These are phyloP conservation scores for Balakata baccata DNA, from an alignment of 345 rosid genomes.

Conservation along the genomic window DNA sequence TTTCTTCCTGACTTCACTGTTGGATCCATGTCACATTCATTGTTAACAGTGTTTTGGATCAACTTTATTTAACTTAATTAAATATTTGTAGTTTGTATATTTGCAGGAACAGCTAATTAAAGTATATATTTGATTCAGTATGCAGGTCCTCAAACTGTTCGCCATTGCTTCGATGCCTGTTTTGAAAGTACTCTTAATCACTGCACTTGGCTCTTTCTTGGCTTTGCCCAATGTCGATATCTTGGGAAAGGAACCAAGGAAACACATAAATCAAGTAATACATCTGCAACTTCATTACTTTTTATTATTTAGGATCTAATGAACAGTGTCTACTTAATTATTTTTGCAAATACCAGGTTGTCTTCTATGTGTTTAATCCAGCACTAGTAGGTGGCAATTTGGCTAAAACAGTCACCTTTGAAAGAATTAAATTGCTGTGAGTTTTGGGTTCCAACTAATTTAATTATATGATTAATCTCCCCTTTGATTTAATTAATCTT, in stretches of 20 bases:
- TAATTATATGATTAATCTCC: not conserved
- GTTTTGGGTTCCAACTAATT: conserved; percentile 2
- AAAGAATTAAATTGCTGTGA: conserved; percentile 32
- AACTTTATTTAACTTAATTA: no score
- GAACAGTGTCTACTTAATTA: not conserved
- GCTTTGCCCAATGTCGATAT: conserved; percentile 29
- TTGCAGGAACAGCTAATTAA: no score
- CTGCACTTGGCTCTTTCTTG: conserved; percentile 38
- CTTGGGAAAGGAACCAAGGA: conserved; percentile 30
- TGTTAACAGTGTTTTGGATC: no score
- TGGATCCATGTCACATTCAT: no score
- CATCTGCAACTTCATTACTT: not conserved
- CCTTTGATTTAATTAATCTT: not conserved
- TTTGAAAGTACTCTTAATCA: conserved; percentile 36
- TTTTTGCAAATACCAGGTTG: conserved; percentile 19
- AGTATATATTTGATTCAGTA: not conserved
- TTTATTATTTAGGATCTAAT: not conserved
- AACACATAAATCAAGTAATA: conserved; percentile 26
- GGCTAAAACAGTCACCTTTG: conserved; percentile 35
- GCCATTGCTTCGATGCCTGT: conserved; percentile 36
- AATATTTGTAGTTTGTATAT: no score
- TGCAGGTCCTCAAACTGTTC: conserved; percentile 31
- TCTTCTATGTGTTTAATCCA: conserved; percentile 39
- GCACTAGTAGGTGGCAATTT: conserved; percentile 37
- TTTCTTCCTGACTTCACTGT: no score